phyloP scores from a whole-genome alignment of 164 flowering plant species.

The Tetrastigma voinierianum region DNA sequence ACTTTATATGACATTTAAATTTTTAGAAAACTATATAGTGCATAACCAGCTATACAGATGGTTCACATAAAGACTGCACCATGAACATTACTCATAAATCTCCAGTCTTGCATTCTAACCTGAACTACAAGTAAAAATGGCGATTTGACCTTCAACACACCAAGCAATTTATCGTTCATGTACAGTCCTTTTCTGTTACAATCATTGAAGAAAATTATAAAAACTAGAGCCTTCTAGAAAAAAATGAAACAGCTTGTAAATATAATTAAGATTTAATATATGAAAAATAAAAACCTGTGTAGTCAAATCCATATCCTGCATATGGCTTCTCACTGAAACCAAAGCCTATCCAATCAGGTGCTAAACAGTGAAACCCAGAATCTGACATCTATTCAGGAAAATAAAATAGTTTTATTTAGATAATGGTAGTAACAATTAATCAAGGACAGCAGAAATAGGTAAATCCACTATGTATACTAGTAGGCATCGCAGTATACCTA shows the following conservation, averaged over 20 bases:
- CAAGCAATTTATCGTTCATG: conserved; percentile 76
- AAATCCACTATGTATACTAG: neutral
- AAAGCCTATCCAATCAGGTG: conserved; percentile 99
- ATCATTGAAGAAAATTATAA: conserved; percentile 6
- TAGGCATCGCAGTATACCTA: too few species aligned
- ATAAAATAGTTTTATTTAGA: neutral
- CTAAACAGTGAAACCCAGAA: conserved; percentile 91
- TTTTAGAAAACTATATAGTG: too few species aligned
- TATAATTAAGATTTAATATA: neutral
- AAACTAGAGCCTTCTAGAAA: conserved; percentile 1
- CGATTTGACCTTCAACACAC: conserved; percentile 51
- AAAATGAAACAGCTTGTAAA: neutral
- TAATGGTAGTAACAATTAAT: neutral
- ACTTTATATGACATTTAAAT: neutral
- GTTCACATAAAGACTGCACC: neutral
- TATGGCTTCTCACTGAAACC: conserved; percentile 99
- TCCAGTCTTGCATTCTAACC: conserved; percentile 40
- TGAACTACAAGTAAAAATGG: conserved; percentile 86
- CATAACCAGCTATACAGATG: neutral
- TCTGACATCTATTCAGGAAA: conserved; percentile 64
- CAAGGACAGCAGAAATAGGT: neutral
- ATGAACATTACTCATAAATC: neutral
- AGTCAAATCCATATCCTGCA: conserved; percentile 87
- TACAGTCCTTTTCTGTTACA: conserved; percentile 80
- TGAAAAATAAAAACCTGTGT: conserved; percentile 59